These are phyloP conservation scores for Desmodesmus armatus DNA, from an alignment of 139 green algal genomes.

Conservation along the genomic window DNA sequence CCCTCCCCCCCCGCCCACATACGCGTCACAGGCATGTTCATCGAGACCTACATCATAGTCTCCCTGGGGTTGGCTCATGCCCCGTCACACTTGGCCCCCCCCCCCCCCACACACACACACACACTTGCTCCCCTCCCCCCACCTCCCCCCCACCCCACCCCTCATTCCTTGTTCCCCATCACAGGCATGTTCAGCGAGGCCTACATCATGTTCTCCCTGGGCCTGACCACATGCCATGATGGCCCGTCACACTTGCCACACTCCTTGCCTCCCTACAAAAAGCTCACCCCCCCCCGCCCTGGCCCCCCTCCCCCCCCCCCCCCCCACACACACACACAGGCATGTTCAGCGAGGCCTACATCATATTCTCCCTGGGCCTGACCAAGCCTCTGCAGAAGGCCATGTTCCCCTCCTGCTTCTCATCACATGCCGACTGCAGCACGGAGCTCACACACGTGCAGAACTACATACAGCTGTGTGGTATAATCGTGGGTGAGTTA, in stretches of 20 bases:
- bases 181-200: conserved; percentile 52
- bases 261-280: background rate
- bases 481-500: background rate
- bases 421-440: conserved; percentile 24
- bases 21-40: no score
- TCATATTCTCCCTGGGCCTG: conserved; percentile 51
- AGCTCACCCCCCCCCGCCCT: no score
- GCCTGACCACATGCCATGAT: conserved; percentile 9
- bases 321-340: no score
- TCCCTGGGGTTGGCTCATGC: no score
- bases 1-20: no score
- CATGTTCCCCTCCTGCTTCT: conserved; percentile 38
- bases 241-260: background rate
- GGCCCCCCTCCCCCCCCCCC: no score
- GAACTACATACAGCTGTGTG: conserved; percentile 47
- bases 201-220: conserved; percentile 55
- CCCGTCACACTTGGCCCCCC: no score
- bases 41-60: no score
- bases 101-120: no score
- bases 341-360: conserved; percentile 55
- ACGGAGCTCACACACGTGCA: conserved; percentile 22
- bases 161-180: no score
- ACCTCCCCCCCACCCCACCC: no score
- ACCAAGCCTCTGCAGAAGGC: conserved; percentile 45
- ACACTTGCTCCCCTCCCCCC: no score